Conservation (phyloP, 1,139 yeast genomes). For the Kodamaea ohmeri region DNA sequence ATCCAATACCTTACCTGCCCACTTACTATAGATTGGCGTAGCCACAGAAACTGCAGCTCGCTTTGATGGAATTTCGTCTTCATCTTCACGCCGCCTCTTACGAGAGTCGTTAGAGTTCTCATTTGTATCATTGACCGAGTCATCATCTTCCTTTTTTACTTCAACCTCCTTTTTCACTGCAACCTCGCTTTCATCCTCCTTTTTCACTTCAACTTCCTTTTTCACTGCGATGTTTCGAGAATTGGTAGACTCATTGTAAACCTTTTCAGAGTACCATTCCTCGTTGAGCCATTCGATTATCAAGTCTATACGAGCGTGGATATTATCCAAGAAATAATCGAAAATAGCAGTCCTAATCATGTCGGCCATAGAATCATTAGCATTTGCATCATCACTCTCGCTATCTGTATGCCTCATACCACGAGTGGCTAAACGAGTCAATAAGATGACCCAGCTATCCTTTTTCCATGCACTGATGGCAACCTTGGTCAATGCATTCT, state of each 20-base stretch:
- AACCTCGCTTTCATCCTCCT: constrained; percentile 1
- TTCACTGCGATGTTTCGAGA: no score
- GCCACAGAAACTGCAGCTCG: not conserved
- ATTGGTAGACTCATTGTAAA: constrained; percentile 34
- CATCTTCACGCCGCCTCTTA: constrained; percentile 1
- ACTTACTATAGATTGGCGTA: constrained; percentile 56
- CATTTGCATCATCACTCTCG: constrained; percentile 16
- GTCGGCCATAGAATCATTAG: constrained; percentile 47
- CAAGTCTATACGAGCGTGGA: constrained; percentile 68
- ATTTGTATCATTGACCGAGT: not conserved
- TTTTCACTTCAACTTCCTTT: not conserved
- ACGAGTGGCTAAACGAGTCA: constrained; percentile 76
- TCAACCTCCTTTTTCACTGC: not conserved
- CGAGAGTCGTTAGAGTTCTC: not conserved
- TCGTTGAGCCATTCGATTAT: constrained; percentile 95
- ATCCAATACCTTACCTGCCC: constrained; percentile 75
- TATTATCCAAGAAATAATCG: constrained; percentile 70
- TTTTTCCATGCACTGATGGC: constrained; percentile 65
- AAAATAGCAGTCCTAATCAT: constrained; percentile 68
- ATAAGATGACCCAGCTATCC: constrained; percentile 74
- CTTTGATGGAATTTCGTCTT: not conserved
- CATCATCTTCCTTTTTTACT: constrained; percentile 9
- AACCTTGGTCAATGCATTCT: constrained; percentile 39
- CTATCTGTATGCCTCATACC: constrained; percentile 47
- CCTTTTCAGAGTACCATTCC: constrained; percentile 83